phyloP scores from a whole-genome alignment of 345 rosid genomes.

The Citrus unshiu region DNA sequence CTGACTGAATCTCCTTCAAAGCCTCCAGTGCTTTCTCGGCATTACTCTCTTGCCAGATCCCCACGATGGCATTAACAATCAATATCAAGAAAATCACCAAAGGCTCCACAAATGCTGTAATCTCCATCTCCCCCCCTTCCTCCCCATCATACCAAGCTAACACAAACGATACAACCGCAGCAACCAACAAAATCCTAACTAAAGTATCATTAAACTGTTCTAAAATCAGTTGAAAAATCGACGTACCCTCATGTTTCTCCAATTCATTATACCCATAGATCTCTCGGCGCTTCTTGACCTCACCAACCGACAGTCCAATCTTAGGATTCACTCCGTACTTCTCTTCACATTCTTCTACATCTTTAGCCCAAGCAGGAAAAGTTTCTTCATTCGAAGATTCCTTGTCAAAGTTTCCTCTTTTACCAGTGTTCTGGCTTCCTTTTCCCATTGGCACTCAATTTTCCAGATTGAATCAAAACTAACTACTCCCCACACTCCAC shows the following conservation, averaged over 20 bases:
- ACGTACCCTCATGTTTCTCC: constrained; percentile 73
- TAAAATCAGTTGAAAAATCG: constrained; percentile 56
- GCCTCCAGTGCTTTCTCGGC: constrained; percentile 96
- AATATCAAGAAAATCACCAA: constrained; percentile 84
- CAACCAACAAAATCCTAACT: constrained; percentile 78
- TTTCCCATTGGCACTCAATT: constrained; percentile 48
- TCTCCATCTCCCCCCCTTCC: constrained; percentile 87
- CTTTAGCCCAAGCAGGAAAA: constrained; percentile 79
- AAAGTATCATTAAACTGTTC: constrained; percentile 86
- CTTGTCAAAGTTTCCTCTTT: constrained; percentile 16
- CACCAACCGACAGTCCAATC: constrained; percentile 45
- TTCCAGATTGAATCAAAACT: neutral
- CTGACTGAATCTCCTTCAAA: constrained; percentile 84
- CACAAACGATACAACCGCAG: constrained; percentile 73
- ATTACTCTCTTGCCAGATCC: constrained; percentile 90
- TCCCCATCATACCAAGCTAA: constrained; percentile 77
- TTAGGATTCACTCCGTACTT: constrained; percentile 42
- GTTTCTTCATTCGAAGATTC: constrained; percentile 17
- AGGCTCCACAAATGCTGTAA: constrained; percentile 92
- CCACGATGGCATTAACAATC: constrained; percentile 86
- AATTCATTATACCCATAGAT: constrained; percentile 72
- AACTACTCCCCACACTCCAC: neutral
- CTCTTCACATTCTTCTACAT: constrained; percentile 54
- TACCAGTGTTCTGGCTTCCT: constrained; percentile 52
- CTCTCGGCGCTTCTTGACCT: constrained; percentile 49